Evolutionary conservation across 495 filamentous ascomycete species (phyloP), one percentile per base, ranked within the genome.

Genomic region (Penicillium goetzii): DNA sequence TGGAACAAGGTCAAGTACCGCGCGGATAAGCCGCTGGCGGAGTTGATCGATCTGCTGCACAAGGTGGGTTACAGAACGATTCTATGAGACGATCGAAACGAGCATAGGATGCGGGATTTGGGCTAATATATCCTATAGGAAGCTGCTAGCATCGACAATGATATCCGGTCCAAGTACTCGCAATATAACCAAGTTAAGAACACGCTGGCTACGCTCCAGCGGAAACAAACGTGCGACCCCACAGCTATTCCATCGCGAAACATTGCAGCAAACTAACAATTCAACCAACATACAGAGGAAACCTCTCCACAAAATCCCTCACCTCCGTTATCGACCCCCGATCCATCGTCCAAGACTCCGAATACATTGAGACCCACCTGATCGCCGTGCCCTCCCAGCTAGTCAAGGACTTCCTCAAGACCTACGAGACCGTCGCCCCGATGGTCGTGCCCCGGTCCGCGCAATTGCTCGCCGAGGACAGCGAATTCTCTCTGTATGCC

Each of bases 1-100:
- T 99, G 95, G 95, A 97, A 98, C 76, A 97, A 93, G 74, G 90
- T 94, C 73, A 94, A 97, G 76, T 99, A 98, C 74, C 87, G 94
- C 56, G 90, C 91, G 57, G 95, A 99, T 74, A 93, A 90, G 74
- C 84, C 95, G 33, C 80, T 99, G 54, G 85, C 87, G 25, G 93
- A 97, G 67, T 76, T 97, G 56, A 88, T 96, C 57, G 91, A 93
- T 73, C 85, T 86, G 57, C 77, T 99, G 43, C 91, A 95, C 68
- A 96, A 95, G 85, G 92, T 92, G 73, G 19, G 59, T 55, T 25
- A 1, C 19, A 17, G n/a, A 12, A 4, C n/a, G 41, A 21, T 45
- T 43, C 23, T 26, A 56, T 25, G 47, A 17, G 47, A 59, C 9
- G 25, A 43, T 32, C 26, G 62, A 51, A 63, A 40, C 34, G 17